Evolutionary conservation across 305 asterid species (phyloP).

Genomic region (Solanum hybrid): DNA sequence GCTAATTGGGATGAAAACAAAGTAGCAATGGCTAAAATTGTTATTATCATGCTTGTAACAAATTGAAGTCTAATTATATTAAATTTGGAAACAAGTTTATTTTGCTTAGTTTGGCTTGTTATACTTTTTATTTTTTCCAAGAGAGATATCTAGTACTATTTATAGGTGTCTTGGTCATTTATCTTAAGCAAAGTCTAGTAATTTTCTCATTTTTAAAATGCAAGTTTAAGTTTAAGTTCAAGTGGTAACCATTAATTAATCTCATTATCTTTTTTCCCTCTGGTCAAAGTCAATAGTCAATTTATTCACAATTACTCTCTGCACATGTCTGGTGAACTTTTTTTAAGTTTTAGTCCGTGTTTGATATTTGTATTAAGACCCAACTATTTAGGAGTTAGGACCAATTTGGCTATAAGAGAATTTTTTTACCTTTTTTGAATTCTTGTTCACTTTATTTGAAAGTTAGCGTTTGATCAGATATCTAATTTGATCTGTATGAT

Average conservation of each 20-base stretch:
- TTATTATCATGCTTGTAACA: not conserved
- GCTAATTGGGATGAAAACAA: not conserved
- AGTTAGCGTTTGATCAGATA: no score
- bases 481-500: rapidly evolving
- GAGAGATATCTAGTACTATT: not conserved
- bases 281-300: not conserved
- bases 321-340: not conserved
- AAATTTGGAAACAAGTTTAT: not conserved
- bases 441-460: not conserved
- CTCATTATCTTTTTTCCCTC: not conserved
- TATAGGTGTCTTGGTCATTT: not conserved
- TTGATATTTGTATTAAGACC: not conserved
- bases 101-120: not conserved
- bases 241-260: not conserved
- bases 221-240: not conserved
- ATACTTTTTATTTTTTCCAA: not conserved
- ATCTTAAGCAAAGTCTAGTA: not conserved
- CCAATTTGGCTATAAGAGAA: no score
- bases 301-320: not conserved
- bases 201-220: not conserved
- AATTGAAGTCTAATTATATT: not conserved
- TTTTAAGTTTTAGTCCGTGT: not conserved
- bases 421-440: no score
- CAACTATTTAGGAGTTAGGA: not conserved
- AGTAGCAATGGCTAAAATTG: not conserved